A percentile compares a stretch with the other conserved stretches of the same genome.
These are phyloP conservation scores for Diutina pseudorugosa DNA, from an alignment of 1,139 yeast genomes.

Conservation along the genomic window DNA sequence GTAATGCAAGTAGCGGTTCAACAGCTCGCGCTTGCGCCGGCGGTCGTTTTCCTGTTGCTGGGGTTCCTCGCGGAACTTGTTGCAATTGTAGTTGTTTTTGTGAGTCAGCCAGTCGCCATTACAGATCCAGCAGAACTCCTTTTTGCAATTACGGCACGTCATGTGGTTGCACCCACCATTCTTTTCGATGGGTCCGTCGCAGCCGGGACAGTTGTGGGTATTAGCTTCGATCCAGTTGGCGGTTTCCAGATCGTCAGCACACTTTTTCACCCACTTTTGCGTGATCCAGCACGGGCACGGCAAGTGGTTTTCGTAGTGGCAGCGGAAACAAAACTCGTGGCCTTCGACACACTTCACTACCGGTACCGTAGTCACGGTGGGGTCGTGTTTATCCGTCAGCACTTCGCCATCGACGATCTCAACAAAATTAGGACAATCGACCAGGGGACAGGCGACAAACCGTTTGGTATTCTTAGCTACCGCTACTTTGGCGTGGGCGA, in stretches of 20 bases:
- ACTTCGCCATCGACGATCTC: slow-evolving; percentile 4
- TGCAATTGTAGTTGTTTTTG: slow-evolving; percentile 52
- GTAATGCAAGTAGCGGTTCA: slow-evolving; percentile 65
- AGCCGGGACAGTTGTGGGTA: slow-evolving; percentile 73
- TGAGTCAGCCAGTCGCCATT: slow-evolving; percentile 68
- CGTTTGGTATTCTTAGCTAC: slow-evolving; percentile 38
- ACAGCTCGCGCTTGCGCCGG: slow-evolving; percentile 23
- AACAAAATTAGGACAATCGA: slow-evolving; percentile 55
- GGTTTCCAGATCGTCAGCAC: slow-evolving; percentile 82
- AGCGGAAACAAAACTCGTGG: slow-evolving; percentile 71
- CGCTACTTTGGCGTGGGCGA: slow-evolving; percentile 30
- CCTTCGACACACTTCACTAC: slow-evolving; percentile 51
- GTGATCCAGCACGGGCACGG: slow-evolving; percentile 75
- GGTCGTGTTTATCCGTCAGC: not conserved
- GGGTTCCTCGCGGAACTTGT: slow-evolving; percentile 30
- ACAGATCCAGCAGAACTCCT: slow-evolving; percentile 94
- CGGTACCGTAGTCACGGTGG: slow-evolving; percentile 9
- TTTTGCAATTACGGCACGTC: slow-evolving; percentile 68
- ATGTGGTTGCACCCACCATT: slow-evolving; percentile 96
- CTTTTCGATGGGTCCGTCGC: slow-evolving; percentile 52
- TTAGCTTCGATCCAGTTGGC: slow-evolving; percentile 82
- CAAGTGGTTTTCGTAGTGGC: slow-evolving; percentile 67
- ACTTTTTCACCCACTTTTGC: slow-evolving; percentile 63
- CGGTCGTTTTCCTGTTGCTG: slow-evolving; percentile 21
- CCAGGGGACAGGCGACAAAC: slow-evolving; percentile 76